Percentiles rank a stretch among this genome's conserved stretches.
Conservation (phyloP, 106 monocot species). For the Allium fistulosum region DNA sequence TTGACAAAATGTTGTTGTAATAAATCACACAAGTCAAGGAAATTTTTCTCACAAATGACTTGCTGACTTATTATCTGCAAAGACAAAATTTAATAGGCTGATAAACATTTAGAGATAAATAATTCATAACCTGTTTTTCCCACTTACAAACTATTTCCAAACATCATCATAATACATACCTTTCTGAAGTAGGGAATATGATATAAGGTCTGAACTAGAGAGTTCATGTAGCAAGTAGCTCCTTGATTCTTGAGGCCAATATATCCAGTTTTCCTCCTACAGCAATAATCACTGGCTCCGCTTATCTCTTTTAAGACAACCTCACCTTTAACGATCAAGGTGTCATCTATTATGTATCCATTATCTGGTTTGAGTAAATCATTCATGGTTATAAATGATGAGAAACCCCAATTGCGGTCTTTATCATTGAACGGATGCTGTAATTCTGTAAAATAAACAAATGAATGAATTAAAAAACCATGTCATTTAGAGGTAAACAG, state of each 20-base stretch:
- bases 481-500: too few relatives aligned
- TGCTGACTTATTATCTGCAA: too few relatives aligned
- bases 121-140: too few relatives aligned
- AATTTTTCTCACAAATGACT: too few relatives aligned
- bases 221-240: constrained; percentile 99
- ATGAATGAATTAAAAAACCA: too few relatives aligned
- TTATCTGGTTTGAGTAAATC: constrained; percentile 82
- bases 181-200: constrained; percentile 98
- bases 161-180: constrained; percentile 24
- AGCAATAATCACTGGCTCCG: constrained; percentile 91
- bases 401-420: constrained; percentile 97
- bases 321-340: constrained; percentile 83
- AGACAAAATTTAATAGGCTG: too few relatives aligned
- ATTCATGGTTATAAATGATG: constrained; percentile 90
- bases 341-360: constrained; percentile 90
- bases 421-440: constrained; percentile 90
- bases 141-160: too few relatives aligned
- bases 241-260: constrained; percentile 99
- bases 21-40: too few relatives aligned
- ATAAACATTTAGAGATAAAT: too few relatives aligned
- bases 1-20: too few relatives aligned
- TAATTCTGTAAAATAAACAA: constrained; percentile 46
- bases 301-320: constrained; percentile 72
- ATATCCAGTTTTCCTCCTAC: constrained; percentile 94
- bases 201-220: constrained; percentile 93